Conservation (phyloP, 768 basidiomycete genomes). For the Russula dissimulans region DNA sequence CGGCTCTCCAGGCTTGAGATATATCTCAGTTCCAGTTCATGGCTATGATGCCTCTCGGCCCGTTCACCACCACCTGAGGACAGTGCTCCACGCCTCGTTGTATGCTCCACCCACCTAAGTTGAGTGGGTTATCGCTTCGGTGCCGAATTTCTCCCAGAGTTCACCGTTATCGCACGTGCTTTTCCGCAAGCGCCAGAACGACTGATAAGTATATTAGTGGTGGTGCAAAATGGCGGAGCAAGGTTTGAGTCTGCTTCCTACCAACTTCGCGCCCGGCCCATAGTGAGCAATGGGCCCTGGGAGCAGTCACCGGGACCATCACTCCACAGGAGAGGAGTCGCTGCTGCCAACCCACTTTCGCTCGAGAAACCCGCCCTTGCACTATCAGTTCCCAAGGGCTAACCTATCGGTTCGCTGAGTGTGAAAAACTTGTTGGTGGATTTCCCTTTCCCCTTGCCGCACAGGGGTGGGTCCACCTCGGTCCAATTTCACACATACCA, state of each 20-base stretch:
- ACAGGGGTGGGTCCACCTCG: neutral
- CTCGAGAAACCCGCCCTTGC: too few species aligned
- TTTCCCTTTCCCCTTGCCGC: neutral
- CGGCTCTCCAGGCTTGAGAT: neutral
- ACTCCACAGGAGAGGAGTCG: neutral
- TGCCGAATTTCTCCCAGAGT: neutral
- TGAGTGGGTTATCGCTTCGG: neutral
- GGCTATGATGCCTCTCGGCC: neutral
- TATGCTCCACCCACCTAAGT: neutral
- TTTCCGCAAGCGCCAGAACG: neutral
- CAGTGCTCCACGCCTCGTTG: neutral
- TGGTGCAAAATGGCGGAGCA: neutral
- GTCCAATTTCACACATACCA: neutral
- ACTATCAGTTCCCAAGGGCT: too few species aligned
- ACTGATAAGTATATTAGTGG: neutral
- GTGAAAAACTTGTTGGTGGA: neutral
- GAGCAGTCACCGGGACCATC: neutral
- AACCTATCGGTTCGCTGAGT: slow-evolving; percentile 12
- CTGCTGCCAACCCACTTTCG: too few species aligned
- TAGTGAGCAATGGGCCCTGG: neutral
- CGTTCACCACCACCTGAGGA: neutral
- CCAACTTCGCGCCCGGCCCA: neutral
- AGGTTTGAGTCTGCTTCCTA: neutral
- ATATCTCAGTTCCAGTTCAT: neutral
- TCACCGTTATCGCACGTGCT: neutral